Base-by-base conservation (phyloP, 164 flowering plant genomes). In the Kingdonia uniflora region DNA sequence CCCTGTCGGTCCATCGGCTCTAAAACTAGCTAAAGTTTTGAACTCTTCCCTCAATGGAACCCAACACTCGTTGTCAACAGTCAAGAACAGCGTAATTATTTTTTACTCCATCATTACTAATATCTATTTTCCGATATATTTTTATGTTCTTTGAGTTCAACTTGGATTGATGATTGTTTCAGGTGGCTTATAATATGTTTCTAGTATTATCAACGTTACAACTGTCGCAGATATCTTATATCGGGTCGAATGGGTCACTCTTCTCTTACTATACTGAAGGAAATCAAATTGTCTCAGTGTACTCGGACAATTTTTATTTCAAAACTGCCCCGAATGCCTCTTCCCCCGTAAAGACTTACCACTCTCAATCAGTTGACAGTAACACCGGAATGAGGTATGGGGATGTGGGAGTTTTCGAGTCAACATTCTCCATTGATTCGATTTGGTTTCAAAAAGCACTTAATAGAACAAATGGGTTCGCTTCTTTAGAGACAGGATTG, bases 171-270 rank as follows among this genome's bases (percentile, higher is more conserved):
- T 50, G 25, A 39, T 5, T 51, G 12, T 52, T 66, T 56, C 65
- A 84, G 92, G 81, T 84, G 51, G 81, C 76, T 11, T 74, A 76
- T 0, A 0, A 56, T 15, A 22, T 87, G 60, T 81, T 71, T 65
- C 64, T 64, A 52, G 66, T 71, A 46, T 54, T 74, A 3, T 55
- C 55, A 6, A n/a, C n/a, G n/a, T n/a, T n/a, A n/a, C n/a, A n/a
- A n/a, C n/a, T n/a, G n/a, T n/a, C n/a, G n/a, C n/a, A 49, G 38
- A 60, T 80, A 43, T 72, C 86, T 19, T 84, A 68, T 33, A 63
- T 80, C 40, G 78, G 76, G 26, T 17, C 55, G 6, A 74, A 75
- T 43, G 83, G 90, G 16, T 54, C 74, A 1, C 58, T 76, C 42
- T 75, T 78, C 52, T 68, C 84, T 0, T 82, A 77, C 55, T 70